Evolutionary conservation across 768 basidiomycete species (phyloP).

Genomic region (Psilocybe cubensis): DNA sequence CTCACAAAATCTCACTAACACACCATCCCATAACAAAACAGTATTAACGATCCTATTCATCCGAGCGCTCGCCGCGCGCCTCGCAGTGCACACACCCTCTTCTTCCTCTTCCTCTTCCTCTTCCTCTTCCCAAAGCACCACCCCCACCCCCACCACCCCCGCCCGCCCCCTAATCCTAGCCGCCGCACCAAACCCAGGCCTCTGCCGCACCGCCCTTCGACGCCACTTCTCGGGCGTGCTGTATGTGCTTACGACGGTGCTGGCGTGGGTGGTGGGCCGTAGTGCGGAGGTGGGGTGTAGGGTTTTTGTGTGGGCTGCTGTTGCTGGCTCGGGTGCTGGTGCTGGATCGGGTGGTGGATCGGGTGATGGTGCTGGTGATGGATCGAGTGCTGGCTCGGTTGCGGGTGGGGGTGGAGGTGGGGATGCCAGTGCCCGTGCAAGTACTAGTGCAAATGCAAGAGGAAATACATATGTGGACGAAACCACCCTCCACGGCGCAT

Average conservation of each 20-base stretch:
- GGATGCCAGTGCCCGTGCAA: too few species aligned
- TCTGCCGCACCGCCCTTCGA: conserved; percentile 40
- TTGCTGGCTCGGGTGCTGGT: too few species aligned
- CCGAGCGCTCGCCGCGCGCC: conserved; percentile 35
- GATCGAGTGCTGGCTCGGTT: too few species aligned
- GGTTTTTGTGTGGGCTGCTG: conserved; percentile 36
- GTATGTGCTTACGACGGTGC: conserved; percentile 18
- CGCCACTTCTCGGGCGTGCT: conserved; percentile 24
- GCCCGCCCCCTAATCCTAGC: conserved; percentile 28
- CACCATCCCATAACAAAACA: conserved; percentile 10
- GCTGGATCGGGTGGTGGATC: too few species aligned
- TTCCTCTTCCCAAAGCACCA: too few species aligned
- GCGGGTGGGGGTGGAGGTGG: conserved; percentile 21
- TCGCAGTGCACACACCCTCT: conserved; percentile 23
- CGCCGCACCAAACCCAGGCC: conserved; percentile 44
- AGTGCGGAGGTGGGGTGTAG: conserved; percentile 40
- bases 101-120: too few species aligned
- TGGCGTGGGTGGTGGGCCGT: conserved; percentile 34
- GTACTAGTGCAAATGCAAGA: too few species aligned
- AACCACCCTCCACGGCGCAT: conserved; percentile 36
- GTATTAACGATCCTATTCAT: conserved; percentile 45
- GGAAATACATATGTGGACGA: too few species aligned
- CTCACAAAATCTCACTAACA: not conserved
- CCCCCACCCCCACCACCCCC: too few species aligned
- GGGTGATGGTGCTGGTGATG: too few species aligned